Evolutionary conservation across 78 protist species (phyloP).

Genomic region (Creolimax fragrantissima): DNA sequence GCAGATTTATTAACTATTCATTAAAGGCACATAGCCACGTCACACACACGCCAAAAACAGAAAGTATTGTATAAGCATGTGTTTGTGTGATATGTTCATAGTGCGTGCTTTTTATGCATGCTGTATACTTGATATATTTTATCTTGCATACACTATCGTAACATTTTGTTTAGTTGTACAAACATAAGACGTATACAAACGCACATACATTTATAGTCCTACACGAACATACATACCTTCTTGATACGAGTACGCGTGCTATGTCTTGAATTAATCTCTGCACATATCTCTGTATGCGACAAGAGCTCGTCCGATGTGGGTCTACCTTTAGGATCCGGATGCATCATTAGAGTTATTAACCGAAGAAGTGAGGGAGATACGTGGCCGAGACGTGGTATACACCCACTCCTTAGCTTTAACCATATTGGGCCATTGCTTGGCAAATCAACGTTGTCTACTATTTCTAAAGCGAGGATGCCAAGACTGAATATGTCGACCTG

Average conservation of each 20-base stretch:
- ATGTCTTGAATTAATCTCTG: too few species aligned
- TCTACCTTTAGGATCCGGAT: not conserved
- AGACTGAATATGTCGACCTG: constrained; percentile 46
- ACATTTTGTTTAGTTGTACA: not conserved
- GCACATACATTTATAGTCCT: not conserved
- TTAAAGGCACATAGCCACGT: too few species aligned
- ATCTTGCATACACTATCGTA: not conserved
- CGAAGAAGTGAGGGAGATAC: not conserved
- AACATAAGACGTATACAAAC: not conserved
- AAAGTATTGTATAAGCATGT: not conserved
- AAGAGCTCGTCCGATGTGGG: not conserved
- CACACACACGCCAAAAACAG: too few species aligned
- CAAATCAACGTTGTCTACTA: constrained; percentile 48
- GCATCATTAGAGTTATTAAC: not conserved
- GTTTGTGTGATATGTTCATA: not conserved
- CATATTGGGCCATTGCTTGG: constrained; percentile 58
- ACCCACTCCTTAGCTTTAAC: constrained; percentile 12
- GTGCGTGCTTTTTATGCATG: not conserved
- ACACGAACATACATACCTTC: not conserved
- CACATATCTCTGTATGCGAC: not conserved
- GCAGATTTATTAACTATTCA: too few species aligned
- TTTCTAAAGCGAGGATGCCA: constrained; percentile 54
- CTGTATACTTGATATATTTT: not conserved
- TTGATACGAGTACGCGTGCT: too few species aligned
- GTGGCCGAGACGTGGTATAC: not conserved